Evolutionary conservation across 2,329 filamentous ascomycete genomes (phyloP), one percentile per base, ranked within the genome.

Genomic region (Xylaria polymorpha): DNA sequence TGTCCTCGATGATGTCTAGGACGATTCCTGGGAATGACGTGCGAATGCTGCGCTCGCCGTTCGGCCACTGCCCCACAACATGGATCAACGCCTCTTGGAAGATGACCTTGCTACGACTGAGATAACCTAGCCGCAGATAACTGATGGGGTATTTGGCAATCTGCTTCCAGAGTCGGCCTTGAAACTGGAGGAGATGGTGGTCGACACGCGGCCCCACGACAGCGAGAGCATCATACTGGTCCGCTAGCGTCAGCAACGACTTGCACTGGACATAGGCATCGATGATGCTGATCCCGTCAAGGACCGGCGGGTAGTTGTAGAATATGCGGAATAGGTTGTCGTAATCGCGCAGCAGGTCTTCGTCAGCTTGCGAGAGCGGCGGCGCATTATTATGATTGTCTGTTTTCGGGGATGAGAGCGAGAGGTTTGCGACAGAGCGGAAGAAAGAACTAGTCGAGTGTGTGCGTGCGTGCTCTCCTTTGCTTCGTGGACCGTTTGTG

Each of bases 311-410:
- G 79, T 97, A 93, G 80, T 98, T 97, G 85, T 98, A 98, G 84
- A 98, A 97, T 71, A 96, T 92, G 75, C 94, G 92, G 79, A 98
- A 97, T 25, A 98, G 86, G 79, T 98, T 98, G 79, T 97, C 94
- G 80, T 98, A 98, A 82, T 98, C 93, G 74, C 93, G 92, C 56
- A 98, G 86, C 25, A 94, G 87, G 72, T 97, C 93, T 75, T 93
- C 84, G 63, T 93, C 88, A 56, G 88, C 85, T 67, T 88, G 86
- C 15, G 85, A 87, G 18, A 87, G 81, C 29, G 85, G 80, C 3
- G 55, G 64, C 86, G 79, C 58, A 85, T 85, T 72, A 8, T 56
- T 72, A 8, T 56, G 61, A 32, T 29, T 60, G 83, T 91, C 75
- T 80, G 82, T 66, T 74, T 86, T 83, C 15, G 84, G 81, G 8